Conservation (phyloP, 495 filamentous ascomycete species). For the Tuber borchii region DNA sequence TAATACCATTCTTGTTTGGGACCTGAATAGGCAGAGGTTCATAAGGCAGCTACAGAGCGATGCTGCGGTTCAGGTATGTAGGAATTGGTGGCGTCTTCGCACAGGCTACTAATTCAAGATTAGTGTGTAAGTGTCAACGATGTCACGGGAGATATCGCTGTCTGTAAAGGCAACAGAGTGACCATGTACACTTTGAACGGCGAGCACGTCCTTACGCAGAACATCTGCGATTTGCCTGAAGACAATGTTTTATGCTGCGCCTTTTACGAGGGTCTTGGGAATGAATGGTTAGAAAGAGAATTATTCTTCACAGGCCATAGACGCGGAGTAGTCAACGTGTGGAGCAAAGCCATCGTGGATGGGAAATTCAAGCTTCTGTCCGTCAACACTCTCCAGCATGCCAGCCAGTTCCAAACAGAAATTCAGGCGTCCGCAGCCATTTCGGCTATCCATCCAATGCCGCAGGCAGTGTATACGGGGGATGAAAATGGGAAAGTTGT, state of each 20-base stretch:
- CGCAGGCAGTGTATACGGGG: slow-evolving; percentile 80
- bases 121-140: slow-evolving; percentile 78
- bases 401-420: slow-evolving; percentile 67
- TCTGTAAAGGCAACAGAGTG: slow-evolving; percentile 68
- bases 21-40: slow-evolving; percentile 81
- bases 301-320: slow-evolving; percentile 84
- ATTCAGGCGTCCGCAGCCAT: slow-evolving; percentile 74
- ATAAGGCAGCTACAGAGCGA: slow-evolving; percentile 63
- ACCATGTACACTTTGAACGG: slow-evolving; percentile 87
- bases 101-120: slow-evolving; percentile 12
- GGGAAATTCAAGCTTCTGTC: slow-evolving; percentile 51
- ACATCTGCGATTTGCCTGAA: slow-evolving; percentile 63
- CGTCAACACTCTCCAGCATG: slow-evolving; percentile 73
- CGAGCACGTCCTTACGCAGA: slow-evolving; percentile 68
- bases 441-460: slow-evolving; percentile 78
- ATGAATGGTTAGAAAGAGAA: slow-evolving; percentile 85
- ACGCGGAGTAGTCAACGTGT: slow-evolving; percentile 74
- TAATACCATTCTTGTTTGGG: slow-evolving; percentile 82
- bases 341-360: slow-evolving; percentile 49
- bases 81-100: background rate
- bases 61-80: slow-evolving; percentile 50
- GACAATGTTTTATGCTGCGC: slow-evolving; percentile 72
- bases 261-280: slow-evolving; percentile 86
- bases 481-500: slow-evolving; percentile 83
- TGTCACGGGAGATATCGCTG: slow-evolving; percentile 75